Conservation (phyloP, 768 basidiomycete species). For the Dictyophora rubrovolvata region DNA sequence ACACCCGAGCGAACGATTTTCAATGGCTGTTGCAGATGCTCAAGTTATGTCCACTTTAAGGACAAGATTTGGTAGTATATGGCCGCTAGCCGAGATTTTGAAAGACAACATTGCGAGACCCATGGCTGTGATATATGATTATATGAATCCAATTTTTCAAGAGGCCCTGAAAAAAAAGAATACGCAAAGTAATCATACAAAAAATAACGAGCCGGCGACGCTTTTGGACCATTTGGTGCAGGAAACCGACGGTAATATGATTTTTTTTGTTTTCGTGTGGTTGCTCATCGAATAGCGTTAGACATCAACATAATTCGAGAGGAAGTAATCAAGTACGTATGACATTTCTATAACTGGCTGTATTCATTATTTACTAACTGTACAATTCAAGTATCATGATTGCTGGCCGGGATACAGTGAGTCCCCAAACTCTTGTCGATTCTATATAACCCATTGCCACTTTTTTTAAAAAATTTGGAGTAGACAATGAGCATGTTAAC, state of each 20-base stretch:
- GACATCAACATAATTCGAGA: neutral
- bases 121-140: conserved; percentile 45
- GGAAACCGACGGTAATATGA: conserved; percentile 31
- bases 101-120: conserved; percentile 35
- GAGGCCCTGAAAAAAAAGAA: conserved; percentile 39
- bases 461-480: conserved; percentile 6
- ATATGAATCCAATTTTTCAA: conserved; percentile 34
- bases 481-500: conserved; percentile 37
- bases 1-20: conserved; percentile 32
- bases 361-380: neutral
- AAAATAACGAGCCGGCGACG: conserved; percentile 31
- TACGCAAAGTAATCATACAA: neutral
- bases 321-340: neutral
- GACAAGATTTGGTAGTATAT: conserved; percentile 35
- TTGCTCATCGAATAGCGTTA: neutral
- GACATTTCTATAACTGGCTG: neutral
- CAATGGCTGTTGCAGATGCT: conserved; percentile 38
- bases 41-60: conserved; percentile 35
- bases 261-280: neutral
- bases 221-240: conserved; percentile 48
- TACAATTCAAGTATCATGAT: neutral
- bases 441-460: neutral
- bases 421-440: neutral
- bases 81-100: conserved; percentile 44
- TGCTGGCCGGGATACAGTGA: conserved; percentile 2